These are phyloP conservation scores for Irpex rosettiformis DNA, from an alignment of 1,284 basidiomycete species.

Conservation along the genomic window DNA sequence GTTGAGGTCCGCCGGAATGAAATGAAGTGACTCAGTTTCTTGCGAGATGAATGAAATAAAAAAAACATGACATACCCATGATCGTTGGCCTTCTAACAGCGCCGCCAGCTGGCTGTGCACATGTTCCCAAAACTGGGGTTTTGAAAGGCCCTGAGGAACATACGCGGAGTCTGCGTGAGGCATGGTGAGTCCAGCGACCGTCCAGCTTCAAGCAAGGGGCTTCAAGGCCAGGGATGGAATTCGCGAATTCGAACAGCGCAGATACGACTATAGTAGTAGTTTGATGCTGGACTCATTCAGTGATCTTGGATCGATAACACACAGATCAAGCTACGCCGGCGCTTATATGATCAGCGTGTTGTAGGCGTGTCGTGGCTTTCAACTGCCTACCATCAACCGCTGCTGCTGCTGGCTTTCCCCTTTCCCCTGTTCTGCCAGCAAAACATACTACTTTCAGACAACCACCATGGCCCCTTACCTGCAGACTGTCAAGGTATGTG, in stretches of 20 bases:
- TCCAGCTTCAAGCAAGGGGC: too few relatives aligned
- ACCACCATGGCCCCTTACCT: constrained; percentile 76
- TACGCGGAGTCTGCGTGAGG: constrained; percentile 81
- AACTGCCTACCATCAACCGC: neutral
- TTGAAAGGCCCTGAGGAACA: constrained; percentile 63
- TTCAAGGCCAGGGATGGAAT: too few relatives aligned
- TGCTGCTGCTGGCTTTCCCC: neutral
- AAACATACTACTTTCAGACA: constrained; percentile 29
- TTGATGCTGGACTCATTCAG: too few relatives aligned
- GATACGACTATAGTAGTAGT: too few relatives aligned
- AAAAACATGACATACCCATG: constrained; percentile 56
- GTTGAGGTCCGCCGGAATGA: neutral
- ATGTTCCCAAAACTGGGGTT: constrained; percentile 80
- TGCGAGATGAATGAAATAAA: neutral
- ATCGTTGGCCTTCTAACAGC: constrained; percentile 64
- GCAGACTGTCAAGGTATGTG: constrained; percentile 72
- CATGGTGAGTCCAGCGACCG: too few relatives aligned
- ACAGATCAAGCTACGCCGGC: too few relatives aligned
- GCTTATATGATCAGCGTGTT: neutral
- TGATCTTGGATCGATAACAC: neutral
- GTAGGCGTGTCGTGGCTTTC: neutral
- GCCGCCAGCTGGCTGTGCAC: constrained; percentile 59
- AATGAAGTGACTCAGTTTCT: neutral
- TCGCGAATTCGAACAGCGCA: too few relatives aligned
- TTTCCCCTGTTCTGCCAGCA: neutral